Base-by-base conservation (phyloP, 345 rosid genomes). In the Citrus inodora region DNA sequence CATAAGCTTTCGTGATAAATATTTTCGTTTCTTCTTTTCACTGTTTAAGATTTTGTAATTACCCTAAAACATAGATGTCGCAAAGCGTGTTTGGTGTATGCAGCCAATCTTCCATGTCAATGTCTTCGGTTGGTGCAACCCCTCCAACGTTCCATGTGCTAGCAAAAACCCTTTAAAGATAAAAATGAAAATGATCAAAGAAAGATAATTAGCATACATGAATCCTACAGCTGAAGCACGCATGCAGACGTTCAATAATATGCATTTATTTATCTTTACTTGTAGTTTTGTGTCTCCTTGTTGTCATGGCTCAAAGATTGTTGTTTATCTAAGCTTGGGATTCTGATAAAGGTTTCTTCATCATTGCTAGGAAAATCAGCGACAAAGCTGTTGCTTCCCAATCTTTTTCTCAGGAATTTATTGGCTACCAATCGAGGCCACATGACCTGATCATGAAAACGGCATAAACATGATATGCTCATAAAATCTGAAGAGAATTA, bases 81-180 rank as follows among this genome's bases (percentile, higher is more conserved):
- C 90, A 89, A 1, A 83, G 60, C 30, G 80, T 80, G 70, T 85
- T 82, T 70, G 76, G 63, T 28, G 82, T 83, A 70, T 87, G 89
- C 22, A 93, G 70, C 87, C 92, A 85, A 74, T 90, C 97, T 66
- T 86, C 89, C 88, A 94, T 83, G 61, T 91, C 94, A 76, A 90
- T 55, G 46, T 83, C 86, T 61, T 91, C 92, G 7, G 73, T 64
- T 25, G 97, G 97, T 73, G 86, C 92, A 81, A 88, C 65, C 35
- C 98, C 98, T 9, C 95, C 98, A 35, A 92, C 97, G 79, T 94
- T 94, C 97, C 98, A 93, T 58, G 98, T 90, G 75, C 97, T 89
- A 48, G 87, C 94, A 68, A 92, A 90, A 61, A 92, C 80, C 86
- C 97, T 94, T 70, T 3, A 60, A 4, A 55, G 7, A 46, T 14